These are phyloP conservation scores for Fusarium pseudocircinatum DNA, from an alignment of 2,329 filamentous ascomycete genomes.

Conservation along the genomic window DNA sequence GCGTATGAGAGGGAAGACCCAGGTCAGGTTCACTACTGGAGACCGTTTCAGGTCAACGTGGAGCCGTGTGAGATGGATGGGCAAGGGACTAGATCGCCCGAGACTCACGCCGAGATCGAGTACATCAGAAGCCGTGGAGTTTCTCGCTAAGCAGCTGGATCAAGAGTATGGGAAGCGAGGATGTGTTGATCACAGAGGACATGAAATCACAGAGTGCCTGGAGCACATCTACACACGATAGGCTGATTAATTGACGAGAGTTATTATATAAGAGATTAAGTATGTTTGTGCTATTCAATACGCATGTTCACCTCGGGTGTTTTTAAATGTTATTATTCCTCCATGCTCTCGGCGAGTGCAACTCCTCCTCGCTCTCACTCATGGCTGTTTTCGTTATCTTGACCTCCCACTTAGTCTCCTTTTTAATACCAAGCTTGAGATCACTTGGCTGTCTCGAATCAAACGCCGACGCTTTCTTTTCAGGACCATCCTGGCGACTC, in stretches of 20 bases:
- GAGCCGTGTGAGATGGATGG: neutral
- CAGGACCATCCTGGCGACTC: neutral
- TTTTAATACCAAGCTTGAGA: constrained; percentile 4
- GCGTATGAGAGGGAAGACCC: neutral
- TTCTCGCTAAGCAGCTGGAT: neutral
- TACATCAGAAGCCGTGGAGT: no score
- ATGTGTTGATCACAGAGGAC: neutral
- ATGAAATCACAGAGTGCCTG: neutral
- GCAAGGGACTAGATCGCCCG: neutral
- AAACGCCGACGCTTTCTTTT: neutral
- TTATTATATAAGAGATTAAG: neutral
- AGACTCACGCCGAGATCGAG: neutral
- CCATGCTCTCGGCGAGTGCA: constrained; percentile 9
- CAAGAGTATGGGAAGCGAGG: neutral
- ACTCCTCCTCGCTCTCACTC: constrained; percentile 33
- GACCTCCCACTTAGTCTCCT: constrained; percentile 26
- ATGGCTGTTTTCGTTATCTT: constrained; percentile 6
- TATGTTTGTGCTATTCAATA: neutral
- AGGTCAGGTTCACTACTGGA: neutral
- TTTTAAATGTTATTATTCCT: neutral
- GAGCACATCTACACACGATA: neutral
- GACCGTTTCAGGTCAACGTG: neutral
- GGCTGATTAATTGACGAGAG: neutral
- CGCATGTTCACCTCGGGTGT: neutral
- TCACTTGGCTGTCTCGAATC: neutral